phyloP scores from a whole-genome alignment of 2,329 filamentous ascomycete genomes.

The Purpureocillium takamizusanense region DNA sequence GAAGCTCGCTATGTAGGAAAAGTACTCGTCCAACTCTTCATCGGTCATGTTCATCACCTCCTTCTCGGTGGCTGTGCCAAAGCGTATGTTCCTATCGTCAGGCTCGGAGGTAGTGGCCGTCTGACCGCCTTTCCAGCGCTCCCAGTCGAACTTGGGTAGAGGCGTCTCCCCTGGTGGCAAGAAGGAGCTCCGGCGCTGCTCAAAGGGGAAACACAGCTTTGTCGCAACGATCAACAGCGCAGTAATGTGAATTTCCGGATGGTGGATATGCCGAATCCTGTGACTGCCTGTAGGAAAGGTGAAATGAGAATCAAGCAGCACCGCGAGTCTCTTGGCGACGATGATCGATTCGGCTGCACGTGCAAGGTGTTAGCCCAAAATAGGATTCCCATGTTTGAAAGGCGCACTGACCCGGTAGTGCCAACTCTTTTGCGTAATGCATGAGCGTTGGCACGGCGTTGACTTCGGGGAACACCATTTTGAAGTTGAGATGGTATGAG shows the following conservation, averaged over 20 bases:
- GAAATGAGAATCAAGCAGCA: slow-evolving; percentile 39
- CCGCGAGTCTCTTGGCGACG: slow-evolving; percentile 34
- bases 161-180: background rate
- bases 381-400: too few relatives aligned
- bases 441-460: slow-evolving; percentile 62
- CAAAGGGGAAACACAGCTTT: slow-evolving; percentile 73
- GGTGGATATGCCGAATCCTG: slow-evolving; percentile 40
- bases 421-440: slow-evolving; percentile 60
- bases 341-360: slow-evolving; percentile 45
- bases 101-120: slow-evolving; percentile 7
- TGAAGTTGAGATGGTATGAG: slow-evolving; percentile 59
- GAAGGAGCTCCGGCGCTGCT: slow-evolving; percentile 37
- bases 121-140: slow-evolving; percentile 53
- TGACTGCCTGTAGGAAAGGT: slow-evolving; percentile 39
- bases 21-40: slow-evolving; percentile 56
- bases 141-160: slow-evolving; percentile 54
- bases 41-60: slow-evolving; percentile 55
- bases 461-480: slow-evolving; percentile 61
- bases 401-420: slow-evolving; percentile 56
- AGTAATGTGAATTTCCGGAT: slow-evolving; percentile 69
- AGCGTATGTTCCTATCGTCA: slow-evolving; percentile 8
- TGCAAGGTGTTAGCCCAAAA: slow-evolving; percentile 14
- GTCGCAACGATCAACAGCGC: slow-evolving; percentile 64
- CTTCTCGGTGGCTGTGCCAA: slow-evolving; percentile 47
- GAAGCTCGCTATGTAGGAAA: slow-evolving; percentile 31